Percentiles rank a stretch among this genome's conserved stretches.
Conservation (phyloP, 108 stramenopile species). For the Cyclotella sp. region DNA sequence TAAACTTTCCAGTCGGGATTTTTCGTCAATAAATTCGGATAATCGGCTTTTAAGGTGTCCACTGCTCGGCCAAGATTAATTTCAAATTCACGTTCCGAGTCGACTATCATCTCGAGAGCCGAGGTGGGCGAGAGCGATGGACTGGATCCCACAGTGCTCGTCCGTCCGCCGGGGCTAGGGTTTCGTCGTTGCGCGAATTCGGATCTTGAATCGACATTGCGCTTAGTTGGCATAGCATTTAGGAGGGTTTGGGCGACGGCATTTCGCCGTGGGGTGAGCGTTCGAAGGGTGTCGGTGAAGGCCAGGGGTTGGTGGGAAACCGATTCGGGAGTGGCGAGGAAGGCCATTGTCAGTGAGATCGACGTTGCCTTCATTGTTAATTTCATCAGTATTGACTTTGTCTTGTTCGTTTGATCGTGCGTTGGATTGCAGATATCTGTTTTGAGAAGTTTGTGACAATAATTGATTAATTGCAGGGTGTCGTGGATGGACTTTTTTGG, state of each 20-base stretch:
- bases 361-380: conserved; percentile 6
- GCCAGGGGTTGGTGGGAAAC: not conserved
- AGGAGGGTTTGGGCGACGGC: not conserved
- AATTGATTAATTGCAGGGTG: too few relatives aligned
- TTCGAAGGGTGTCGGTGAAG: not conserved
- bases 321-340: conserved; percentile 1
- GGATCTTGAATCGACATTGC: not conserved
- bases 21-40: conserved; percentile 63
- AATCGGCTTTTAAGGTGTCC: conserved; percentile 70
- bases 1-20: conserved; percentile 73
- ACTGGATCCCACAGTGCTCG: not conserved
- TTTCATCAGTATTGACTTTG: not conserved
- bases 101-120: conserved; percentile 38
- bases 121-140: conserved; percentile 19
- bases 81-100: conserved; percentile 75
- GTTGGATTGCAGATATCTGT: not conserved
- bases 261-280: not conserved
- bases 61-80: conserved; percentile 74
- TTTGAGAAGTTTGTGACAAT: not conserved
- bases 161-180: not conserved
- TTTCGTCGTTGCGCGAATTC: conserved; percentile 3
- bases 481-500: too few relatives aligned
- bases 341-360: not conserved
- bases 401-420: not conserved
- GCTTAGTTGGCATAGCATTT: conserved; percentile 3